Evolutionary conservation across 1,284 basidiomycete genomes (phyloP).

Genomic region (Austroboletus novae-zelandiae): DNA sequence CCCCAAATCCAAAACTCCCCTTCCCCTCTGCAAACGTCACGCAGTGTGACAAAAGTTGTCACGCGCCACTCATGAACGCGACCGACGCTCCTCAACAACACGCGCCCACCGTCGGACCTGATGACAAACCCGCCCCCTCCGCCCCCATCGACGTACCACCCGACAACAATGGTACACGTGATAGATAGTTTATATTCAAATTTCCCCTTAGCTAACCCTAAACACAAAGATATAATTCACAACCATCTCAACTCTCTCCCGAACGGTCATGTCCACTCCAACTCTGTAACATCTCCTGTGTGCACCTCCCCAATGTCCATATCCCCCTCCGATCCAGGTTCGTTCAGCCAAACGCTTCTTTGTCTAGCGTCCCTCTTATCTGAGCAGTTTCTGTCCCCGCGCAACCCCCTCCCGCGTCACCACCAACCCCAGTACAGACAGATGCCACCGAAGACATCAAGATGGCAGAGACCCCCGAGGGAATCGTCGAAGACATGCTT

Average conservation of each 20-base stretch:
- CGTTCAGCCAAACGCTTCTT: constrained; percentile 24
- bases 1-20: constrained; percentile 71
- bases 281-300: constrained; percentile 37
- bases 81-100: constrained; percentile 41
- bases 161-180: constrained; percentile 35
- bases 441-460: constrained; percentile 52
- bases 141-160: constrained; percentile 34
- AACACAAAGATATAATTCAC: constrained; percentile 52
- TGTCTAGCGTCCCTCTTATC: constrained; percentile 25
- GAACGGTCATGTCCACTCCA: constrained; percentile 64
- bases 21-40: constrained; percentile 45
- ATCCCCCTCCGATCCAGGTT: constrained; percentile 51
- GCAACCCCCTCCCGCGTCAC: constrained; percentile 43
- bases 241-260: constrained; percentile 48
- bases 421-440: constrained; percentile 46
- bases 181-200: constrained; percentile 29
- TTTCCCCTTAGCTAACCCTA: constrained; percentile 48
- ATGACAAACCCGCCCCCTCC: constrained; percentile 33
- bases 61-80: constrained; percentile 56
- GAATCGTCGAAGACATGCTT: constrained; percentile 16
- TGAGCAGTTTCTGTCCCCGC: constrained; percentile 46
- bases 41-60: constrained; percentile 48
- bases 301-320: constrained; percentile 38
- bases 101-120: constrained; percentile 29
- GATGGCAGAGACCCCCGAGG: constrained; percentile 39